Conservation (phyloP, 805 yeast species). For the Debaryomyces hansenii region DNA sequence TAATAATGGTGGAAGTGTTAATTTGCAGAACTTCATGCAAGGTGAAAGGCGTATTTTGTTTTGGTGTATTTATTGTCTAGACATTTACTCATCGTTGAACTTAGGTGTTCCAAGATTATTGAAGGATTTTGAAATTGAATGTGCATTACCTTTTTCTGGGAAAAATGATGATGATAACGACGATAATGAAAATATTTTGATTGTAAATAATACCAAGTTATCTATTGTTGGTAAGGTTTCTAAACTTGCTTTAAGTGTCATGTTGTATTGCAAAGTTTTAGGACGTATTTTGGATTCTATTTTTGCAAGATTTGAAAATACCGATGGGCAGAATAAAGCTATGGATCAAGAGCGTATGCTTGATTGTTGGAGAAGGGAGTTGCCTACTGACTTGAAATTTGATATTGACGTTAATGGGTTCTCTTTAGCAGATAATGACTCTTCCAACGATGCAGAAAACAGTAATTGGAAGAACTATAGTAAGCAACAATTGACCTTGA, state of each 20-base stretch:
- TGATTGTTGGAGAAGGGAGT: slow-evolving; percentile 75
- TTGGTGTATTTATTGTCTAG: slow-evolving; percentile 82
- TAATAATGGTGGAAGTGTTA: slow-evolving; percentile 21
- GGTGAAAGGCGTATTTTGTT: slow-evolving; percentile 80
- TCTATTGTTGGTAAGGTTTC: slow-evolving; percentile 71
- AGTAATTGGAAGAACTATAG: slow-evolving; percentile 27
- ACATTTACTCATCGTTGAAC: slow-evolving; percentile 69
- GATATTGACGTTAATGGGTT: slow-evolving; percentile 63
- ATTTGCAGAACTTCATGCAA: slow-evolving; percentile 66
- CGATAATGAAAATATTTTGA: slow-evolving; percentile 55
- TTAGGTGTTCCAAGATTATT: slow-evolving; percentile 81
- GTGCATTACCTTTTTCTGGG: slow-evolving; percentile 73
- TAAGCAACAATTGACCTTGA: slow-evolving; percentile 52
- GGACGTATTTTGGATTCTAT: slow-evolving; percentile 73
- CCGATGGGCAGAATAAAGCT: slow-evolving; percentile 26
- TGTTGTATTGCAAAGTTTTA: slow-evolving; percentile 70
- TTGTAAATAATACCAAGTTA: slow-evolving; percentile 57
- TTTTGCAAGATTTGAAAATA: slow-evolving; percentile 54
- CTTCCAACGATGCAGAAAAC: slow-evolving; percentile 10
- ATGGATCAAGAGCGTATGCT: slow-evolving; percentile 58
- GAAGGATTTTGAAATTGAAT: slow-evolving; percentile 80
- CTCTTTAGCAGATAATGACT: slow-evolving; percentile 31
- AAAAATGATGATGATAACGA: slow-evolving; percentile 42
- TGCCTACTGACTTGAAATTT: slow-evolving; percentile 61
- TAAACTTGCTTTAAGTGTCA: slow-evolving; percentile 59